phyloP scores from a whole-genome alignment of 345 rosid genomes.

The Aquilaria sinensis region DNA sequence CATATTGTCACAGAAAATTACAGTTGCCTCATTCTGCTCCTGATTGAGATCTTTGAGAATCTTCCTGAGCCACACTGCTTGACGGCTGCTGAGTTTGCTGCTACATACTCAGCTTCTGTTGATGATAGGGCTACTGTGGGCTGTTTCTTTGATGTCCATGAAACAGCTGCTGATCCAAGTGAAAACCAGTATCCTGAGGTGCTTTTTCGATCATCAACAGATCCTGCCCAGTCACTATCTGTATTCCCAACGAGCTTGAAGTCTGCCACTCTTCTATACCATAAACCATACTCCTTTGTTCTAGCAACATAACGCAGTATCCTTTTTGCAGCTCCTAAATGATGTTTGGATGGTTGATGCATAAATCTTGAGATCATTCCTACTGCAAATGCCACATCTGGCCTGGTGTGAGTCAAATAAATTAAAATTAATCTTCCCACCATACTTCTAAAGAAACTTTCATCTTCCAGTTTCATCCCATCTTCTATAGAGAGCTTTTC shows the following conservation, averaged over 20 bases:
- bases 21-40: not conserved
- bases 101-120: no score
- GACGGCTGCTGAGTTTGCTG: no score
- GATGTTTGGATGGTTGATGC: not conserved
- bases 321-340: not conserved
- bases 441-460: not conserved
- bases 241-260: not conserved
- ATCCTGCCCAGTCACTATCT: not conserved
- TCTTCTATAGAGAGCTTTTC: not conserved
- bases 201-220: not conserved
- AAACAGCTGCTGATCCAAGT: not conserved
- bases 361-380: not conserved
- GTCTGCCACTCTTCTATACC: not conserved
- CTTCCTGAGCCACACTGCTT: not conserved
- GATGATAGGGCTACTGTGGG: no score
- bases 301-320: not conserved
- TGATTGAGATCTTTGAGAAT: not conserved
- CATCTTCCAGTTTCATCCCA: not conserved
- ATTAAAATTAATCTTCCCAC: not conserved
- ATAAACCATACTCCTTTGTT: not conserved
- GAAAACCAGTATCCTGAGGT: not conserved
- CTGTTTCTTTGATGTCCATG: no score
- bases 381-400: not conserved
- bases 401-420: conserved; percentile 7
- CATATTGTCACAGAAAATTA: not conserved